Percentiles rank a stretch among this genome's conserved stretches.
phyloP scores from a whole-genome alignment of 495 filamentous ascomycete genomes.

The Rusavskia elegans region DNA sequence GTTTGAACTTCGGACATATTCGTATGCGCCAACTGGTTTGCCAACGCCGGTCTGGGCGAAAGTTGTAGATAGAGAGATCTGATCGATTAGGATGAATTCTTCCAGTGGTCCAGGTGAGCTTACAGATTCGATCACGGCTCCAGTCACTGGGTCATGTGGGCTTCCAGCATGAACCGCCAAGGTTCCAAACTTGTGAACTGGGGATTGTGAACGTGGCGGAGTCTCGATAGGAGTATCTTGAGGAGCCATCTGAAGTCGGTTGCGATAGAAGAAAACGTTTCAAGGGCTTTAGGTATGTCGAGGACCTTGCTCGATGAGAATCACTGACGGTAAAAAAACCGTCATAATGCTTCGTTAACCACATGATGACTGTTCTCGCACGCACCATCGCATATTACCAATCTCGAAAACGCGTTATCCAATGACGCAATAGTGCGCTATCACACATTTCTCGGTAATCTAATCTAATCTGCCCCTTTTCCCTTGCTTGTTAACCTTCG shows the following conservation, averaged over 20 bases:
- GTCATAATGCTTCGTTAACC: neutral
- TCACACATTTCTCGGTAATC: neutral
- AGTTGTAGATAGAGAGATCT: conserved; percentile 92
- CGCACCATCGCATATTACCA: neutral
- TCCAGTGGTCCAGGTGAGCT: conserved; percentile 6
- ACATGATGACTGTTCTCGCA: neutral
- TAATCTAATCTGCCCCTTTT: neutral
- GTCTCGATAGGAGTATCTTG: conserved; percentile 36
- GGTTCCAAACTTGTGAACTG: conserved; percentile 67
- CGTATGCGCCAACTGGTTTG: conserved; percentile 68
- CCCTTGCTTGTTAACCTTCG: neutral
- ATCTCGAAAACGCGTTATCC: too few species aligned
- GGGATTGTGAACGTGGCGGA: conserved; percentile 39
- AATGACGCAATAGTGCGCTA: too few species aligned
- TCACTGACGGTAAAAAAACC: too few species aligned
- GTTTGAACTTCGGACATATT: conserved; percentile 84
- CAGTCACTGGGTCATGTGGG: conserved; percentile 77
- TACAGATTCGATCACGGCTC: conserved; percentile 83
- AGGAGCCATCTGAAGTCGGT: conserved; percentile 19
- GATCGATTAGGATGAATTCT: conserved; percentile 7
- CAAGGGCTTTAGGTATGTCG: neutral
- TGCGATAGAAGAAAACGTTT: neutral
- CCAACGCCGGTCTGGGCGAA: conserved; percentile 78
- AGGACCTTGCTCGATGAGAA: too few species aligned
- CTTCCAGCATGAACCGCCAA: conserved; percentile 86